Evolutionary conservation across 176 grass and related monocot species (phyloP), one percentile per base, ranked within the genome.

Genomic region (Oryza rufipogon): DNA sequence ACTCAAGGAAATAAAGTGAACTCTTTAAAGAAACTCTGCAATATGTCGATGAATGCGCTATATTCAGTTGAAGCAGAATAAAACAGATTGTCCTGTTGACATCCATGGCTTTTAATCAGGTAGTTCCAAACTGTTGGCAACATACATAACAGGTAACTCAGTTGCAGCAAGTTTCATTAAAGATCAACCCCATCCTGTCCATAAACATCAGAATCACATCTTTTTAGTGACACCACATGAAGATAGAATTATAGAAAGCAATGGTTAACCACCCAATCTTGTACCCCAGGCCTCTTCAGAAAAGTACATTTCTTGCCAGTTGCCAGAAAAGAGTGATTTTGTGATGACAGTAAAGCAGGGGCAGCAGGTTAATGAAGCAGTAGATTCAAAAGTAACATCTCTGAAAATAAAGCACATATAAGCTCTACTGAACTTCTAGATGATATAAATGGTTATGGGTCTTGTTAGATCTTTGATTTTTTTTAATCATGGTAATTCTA

Each of bases 121-220:
- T 52, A 86, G 16, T 77, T 81, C 6, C 13, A 41, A 71, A 7
- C 11, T 4, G 12, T 69, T 25, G 10, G 4, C 28, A 89, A 11
- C 42, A 64, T 19, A 80, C 0, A 2, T 41, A 48, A 11, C 51
- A 61, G 20, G 58, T 61, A 46, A 19, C 47, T 54, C 14, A 10
- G 14, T 64, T 51, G 41, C 25, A 45, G 67, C 36, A 84, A 64
- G 20, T 23, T 25, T 70, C 39, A 80, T 66, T n/a, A 63, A 74
- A 58, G 7, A 66, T 15, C 19, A 26, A 15, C 2, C 22, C 68
- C 8, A 44, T 74, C 33, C 11, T 60, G 63, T 79, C 47, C 76
- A 48, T 77, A 49, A 70, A 80, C 64, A 51, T 69, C 63, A 70
- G 48, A 75, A 86, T 77, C 64, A 34, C 14, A 46, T 39, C 48